Conservation (phyloP, 345 rosid genomes). For the Raphanus sativus region DNA sequence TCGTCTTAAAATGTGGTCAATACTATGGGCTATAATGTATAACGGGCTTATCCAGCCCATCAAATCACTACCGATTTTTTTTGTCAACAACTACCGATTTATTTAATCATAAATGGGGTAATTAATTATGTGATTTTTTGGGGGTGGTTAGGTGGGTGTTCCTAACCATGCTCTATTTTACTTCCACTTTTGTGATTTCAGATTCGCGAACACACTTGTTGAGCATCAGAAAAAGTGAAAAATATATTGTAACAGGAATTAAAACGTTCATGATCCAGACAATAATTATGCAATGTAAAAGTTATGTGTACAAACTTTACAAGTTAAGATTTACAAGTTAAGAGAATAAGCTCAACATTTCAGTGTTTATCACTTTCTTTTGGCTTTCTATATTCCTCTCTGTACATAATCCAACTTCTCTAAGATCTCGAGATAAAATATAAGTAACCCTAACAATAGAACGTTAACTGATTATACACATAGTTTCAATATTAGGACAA, state of each 20-base stretch:
- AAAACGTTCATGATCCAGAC: neutral
- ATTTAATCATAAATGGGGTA: no score
- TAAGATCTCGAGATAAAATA: conserved; percentile 27
- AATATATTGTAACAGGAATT: neutral
- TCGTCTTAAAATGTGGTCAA: no score
- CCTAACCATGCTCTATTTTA: neutral
- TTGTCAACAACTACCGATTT: no score
- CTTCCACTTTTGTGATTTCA: neutral
- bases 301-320: conserved; percentile 3
- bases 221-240: neutral
- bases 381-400: neutral
- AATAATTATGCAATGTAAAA: neutral
- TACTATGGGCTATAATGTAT: no score
- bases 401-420: conserved; percentile 15
- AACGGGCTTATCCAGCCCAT: no score
- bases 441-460: conserved; percentile 22
- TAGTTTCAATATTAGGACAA: conserved; percentile 15
- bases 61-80: no score
- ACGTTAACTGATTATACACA: conserved; percentile 17
- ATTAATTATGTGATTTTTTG: no score
- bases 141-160: no score
- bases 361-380: neutral
- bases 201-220: neutral
- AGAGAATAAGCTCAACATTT: conserved; percentile 24
- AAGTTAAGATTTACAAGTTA: conserved; percentile 17